A percentile compares a stretch with the other conserved stretches of the same genome.
These are phyloP conservation scores for Gliomastix tumulicola DNA, from an alignment of 2,329 filamentous ascomycete genomes.

Conservation along the genomic window DNA sequence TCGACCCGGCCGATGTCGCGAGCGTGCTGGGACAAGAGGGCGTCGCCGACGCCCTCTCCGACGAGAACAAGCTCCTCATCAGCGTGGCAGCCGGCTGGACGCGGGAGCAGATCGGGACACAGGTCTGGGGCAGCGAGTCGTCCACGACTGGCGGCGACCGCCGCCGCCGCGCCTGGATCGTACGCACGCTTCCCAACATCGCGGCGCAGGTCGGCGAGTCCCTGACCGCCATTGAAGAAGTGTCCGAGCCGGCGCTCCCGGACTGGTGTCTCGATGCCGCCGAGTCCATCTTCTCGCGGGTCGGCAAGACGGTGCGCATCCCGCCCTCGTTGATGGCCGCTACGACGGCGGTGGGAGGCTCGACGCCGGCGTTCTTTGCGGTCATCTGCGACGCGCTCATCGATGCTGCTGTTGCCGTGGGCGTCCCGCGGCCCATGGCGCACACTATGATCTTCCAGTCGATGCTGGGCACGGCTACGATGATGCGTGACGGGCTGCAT, in stretches of 20 bases:
- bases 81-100: constrained; percentile 45
- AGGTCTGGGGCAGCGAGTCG: constrained; percentile 22
- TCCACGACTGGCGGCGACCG: constrained; percentile 8
- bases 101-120: constrained; percentile 25
- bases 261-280: constrained; percentile 13
- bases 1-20: constrained; percentile 36
- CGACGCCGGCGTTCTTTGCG: constrained; percentile 53
- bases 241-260: constrained; percentile 11
- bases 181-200: constrained; percentile 20
- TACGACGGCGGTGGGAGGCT: constrained; percentile 51
- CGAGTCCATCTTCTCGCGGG: constrained; percentile 43
- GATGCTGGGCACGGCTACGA: constrained; percentile 48
- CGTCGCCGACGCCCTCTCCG: constrained; percentile 28
- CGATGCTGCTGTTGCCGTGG: constrained; percentile 54
- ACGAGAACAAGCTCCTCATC: constrained; percentile 36
- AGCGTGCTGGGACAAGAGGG: constrained; percentile 25
- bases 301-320: constrained; percentile 45
- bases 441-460: constrained; percentile 53
- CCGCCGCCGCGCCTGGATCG: constrained; percentile 11
- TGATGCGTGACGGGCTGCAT: constrained; percentile 45
- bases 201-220: constrained; percentile 21
- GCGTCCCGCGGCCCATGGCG: constrained; percentile 46
- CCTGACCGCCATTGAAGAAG: constrained; percentile 25
- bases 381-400: constrained; percentile 51
- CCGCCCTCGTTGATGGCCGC: constrained; percentile 46